A percentile compares a stretch with the other conserved stretches of the same genome.
Evolutionary conservation across 148 eudicot genomes (phyloP).

Genomic region (Camellia sinensis): DNA sequence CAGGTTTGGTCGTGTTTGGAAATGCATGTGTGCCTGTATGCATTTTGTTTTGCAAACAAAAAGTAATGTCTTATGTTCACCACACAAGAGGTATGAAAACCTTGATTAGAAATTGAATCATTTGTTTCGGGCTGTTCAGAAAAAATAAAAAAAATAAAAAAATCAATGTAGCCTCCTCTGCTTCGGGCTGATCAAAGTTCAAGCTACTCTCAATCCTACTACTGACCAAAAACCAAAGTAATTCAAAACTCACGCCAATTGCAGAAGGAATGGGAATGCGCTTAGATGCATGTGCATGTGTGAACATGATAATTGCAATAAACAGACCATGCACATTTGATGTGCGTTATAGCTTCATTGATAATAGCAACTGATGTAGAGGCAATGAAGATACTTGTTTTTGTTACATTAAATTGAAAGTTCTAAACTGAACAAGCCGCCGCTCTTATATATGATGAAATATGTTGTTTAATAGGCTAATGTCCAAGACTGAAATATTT

Average conservation of each 20-base stretch:
- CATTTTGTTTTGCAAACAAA: not conserved
- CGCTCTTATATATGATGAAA: not conserved
- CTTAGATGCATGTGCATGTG: not conserved
- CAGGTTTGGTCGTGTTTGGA: not conserved
- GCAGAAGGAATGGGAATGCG: not conserved
- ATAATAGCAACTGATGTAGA: not conserved
- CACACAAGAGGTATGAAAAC: not conserved
- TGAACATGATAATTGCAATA: not conserved
- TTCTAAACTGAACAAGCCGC: not conserved
- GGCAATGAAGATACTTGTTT: not conserved
- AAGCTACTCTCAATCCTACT: not conserved
- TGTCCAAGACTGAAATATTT: conserved; percentile 1
- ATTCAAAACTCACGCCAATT: not conserved
- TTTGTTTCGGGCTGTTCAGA: not conserved
- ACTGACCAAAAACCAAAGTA: not conserved
- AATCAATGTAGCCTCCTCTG: not conserved
- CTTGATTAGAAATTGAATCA: not conserved
- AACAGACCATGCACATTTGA: not conserved
- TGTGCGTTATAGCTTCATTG: not conserved
- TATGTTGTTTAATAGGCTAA: not conserved
- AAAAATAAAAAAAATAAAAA: not conserved
- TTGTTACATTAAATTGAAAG: not conserved
- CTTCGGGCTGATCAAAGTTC: not conserved
- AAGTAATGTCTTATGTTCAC: not conserved
- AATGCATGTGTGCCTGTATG: not conserved